These are phyloP conservation scores for Dovyalis caffra DNA, from an alignment of 345 rosid species.

Conservation along the genomic window DNA sequence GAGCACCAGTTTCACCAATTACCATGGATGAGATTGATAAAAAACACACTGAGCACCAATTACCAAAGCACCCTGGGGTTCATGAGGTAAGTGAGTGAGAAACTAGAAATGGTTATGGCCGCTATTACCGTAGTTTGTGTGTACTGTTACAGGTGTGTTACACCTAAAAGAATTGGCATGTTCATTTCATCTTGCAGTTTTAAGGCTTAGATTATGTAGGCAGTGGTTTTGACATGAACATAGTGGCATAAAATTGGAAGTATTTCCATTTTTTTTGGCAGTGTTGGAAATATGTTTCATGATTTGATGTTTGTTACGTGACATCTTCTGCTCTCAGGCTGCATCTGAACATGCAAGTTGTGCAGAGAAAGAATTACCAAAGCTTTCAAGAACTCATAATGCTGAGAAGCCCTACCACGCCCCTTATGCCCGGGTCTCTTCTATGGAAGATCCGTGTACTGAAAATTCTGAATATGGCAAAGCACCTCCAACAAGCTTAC, in stretches of 20 bases:
- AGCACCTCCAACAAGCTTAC: conserved; percentile 48
- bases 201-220: background rate
- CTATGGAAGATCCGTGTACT: conserved; percentile 66
- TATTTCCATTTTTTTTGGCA: background rate
- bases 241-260: background rate
- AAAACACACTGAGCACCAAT: conserved; percentile 25
- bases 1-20: conserved; percentile 31
- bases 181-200: background rate
- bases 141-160: background rate
- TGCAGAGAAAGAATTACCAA: conserved; percentile 40
- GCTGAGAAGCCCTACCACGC: conserved; percentile 61
- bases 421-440: conserved; percentile 76
- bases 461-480: conserved; percentile 49
- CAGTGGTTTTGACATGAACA: background rate
- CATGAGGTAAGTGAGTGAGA: conserved; percentile 33
- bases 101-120: conserved; percentile 22
- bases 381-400: conserved; percentile 33
- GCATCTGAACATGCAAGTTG: conserved; percentile 35
- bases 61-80: conserved; percentile 30
- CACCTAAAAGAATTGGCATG: background rate
- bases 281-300: conserved; percentile 10
- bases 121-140: background rate
- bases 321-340: conserved; percentile 41
- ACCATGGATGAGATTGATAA: conserved; percentile 33
- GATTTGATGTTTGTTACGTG: conserved; percentile 16